A percentile compares a stretch with the other conserved stretches of the same genome.
These are phyloP conservation scores for Beauveria rudraprayagi DNA, from an alignment of 2,329 filamentous ascomycete species.

Conservation along the genomic window DNA sequence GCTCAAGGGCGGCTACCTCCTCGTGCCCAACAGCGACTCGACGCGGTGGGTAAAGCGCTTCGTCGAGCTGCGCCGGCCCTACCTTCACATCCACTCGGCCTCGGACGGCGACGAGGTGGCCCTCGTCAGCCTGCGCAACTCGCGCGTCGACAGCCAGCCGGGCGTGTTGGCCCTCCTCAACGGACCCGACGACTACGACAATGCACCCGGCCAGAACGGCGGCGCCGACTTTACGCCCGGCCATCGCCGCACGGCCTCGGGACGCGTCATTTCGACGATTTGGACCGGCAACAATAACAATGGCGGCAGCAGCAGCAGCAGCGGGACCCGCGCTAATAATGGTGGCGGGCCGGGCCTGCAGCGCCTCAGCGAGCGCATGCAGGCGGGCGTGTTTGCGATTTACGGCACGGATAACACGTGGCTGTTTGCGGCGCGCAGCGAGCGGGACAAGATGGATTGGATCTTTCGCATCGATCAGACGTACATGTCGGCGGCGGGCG, in stretches of 20 bases:
- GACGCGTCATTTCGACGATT: slow-evolving; percentile 46
- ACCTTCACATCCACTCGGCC: slow-evolving; percentile 81
- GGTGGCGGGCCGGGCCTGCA: slow-evolving; percentile 34
- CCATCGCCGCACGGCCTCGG: slow-evolving; percentile 42
- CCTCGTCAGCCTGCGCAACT: slow-evolving; percentile 80
- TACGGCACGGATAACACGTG: slow-evolving; percentile 94
- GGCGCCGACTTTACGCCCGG: slow-evolving; percentile 33
- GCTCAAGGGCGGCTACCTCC: slow-evolving; percentile 79
- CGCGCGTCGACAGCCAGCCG: slow-evolving; percentile 85
- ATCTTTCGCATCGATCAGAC: slow-evolving; percentile 91
- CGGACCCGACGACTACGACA: slow-evolving; percentile 33
- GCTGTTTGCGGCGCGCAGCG: slow-evolving; percentile 82
- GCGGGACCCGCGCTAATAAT: not conserved
- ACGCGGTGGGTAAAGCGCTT: slow-evolving; percentile 87
- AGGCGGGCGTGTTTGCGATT: slow-evolving; percentile 79
- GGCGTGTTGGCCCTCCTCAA: slow-evolving; percentile 74
- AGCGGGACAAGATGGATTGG: slow-evolving; percentile 94
- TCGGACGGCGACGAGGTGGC: slow-evolving; percentile 84
- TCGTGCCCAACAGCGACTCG: slow-evolving; percentile 74
- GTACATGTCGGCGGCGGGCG: slow-evolving; percentile 42
- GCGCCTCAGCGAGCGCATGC: slow-evolving; percentile 49
- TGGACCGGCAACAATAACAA: slow-evolving; percentile 47
- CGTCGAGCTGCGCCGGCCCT: slow-evolving; percentile 83
- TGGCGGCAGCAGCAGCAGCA: slow-evolving; percentile 25
- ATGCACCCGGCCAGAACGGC: slow-evolving; percentile 24